Percentiles rank a stretch among this genome's conserved stretches.
Evolutionary conservation across 495 filamentous ascomycete species (phyloP).

Genomic region (Aspergillus taichungensis): DNA sequence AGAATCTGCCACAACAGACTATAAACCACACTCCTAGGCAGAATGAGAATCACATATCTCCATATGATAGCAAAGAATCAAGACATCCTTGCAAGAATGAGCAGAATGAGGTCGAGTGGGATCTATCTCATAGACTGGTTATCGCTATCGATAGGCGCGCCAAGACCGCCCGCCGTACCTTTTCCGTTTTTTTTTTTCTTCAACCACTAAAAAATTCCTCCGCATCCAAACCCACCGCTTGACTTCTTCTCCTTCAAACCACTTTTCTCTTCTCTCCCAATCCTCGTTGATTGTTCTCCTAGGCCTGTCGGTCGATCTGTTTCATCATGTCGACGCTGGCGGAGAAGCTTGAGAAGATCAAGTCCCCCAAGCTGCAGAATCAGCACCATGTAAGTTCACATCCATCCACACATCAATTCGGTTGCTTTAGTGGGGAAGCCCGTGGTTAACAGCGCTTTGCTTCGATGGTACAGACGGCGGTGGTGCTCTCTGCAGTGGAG

Average conservation of each 20-base stretch:
- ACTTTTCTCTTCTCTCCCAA: slow-evolving; percentile 18
- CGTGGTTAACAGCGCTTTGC: slow-evolving; percentile 6
- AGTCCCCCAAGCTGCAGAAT: slow-evolving; percentile 91
- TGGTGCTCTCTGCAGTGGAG: slow-evolving; percentile 85
- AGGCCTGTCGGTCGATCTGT: slow-evolving; percentile 21
- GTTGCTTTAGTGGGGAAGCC: background rate
- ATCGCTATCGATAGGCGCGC: slow-evolving; percentile 21
- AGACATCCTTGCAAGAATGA: background rate
- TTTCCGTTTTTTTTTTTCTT: slow-evolving; percentile 22
- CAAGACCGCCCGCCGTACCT: slow-evolving; percentile 26
- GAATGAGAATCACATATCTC: no score
- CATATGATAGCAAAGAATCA: no score
- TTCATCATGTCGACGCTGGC: slow-evolving; percentile 60
- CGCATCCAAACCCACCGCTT: slow-evolving; percentile 18
- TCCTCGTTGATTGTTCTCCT: slow-evolving; percentile 6
- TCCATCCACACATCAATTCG: no score
- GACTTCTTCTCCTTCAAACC: slow-evolving; percentile 20
- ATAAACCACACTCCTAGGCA: no score
- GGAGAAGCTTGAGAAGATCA: slow-evolving; percentile 92
- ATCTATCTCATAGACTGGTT: background rate
- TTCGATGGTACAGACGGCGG: slow-evolving; percentile 52
- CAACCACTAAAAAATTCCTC: slow-evolving; percentile 27
- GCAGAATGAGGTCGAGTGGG: no score
- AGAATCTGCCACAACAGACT: no score
- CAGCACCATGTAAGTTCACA: slow-evolving; percentile 67